Evolutionary conservation across 768 basidiomycete genomes (phyloP).

Genomic region (Pisolithus microcarpus): DNA sequence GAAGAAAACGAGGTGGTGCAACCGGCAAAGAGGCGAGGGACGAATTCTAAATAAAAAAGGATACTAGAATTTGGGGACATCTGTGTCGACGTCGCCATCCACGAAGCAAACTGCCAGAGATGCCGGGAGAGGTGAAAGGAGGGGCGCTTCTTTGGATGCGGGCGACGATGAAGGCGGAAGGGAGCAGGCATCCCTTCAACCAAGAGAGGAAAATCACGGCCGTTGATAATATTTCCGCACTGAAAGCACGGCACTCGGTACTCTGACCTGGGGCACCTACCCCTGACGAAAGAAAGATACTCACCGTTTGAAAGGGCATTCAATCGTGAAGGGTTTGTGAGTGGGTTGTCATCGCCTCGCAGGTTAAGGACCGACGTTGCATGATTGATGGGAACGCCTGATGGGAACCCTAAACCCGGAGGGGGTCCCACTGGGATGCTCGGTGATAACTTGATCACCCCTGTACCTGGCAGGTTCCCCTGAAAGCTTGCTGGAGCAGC

Average conservation of each 20-base stretch:
- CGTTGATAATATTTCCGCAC: constrained; percentile 77
- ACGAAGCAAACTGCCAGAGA: constrained; percentile 20
- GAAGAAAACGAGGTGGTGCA: constrained; percentile 35
- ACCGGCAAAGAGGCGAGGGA: constrained; percentile 23
- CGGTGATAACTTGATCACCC: constrained; percentile 8
- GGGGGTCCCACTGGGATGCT: constrained; percentile 50
- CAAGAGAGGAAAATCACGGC: constrained; percentile 41
- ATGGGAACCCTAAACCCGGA: constrained; percentile 52
- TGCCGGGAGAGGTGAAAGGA: constrained; percentile 18
- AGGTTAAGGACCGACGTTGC: constrained; percentile 8
- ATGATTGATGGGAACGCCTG: constrained; percentile 24
- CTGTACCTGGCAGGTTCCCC: constrained; percentile 9
- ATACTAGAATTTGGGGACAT: constrained; percentile 7
- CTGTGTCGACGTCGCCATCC: constrained; percentile 16
- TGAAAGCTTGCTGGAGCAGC: constrained; percentile 9
- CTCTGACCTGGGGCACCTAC: constrained; percentile 74
- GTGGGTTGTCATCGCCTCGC: constrained; percentile 12
- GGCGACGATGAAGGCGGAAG: constrained; percentile 19
- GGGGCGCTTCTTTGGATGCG: constrained; percentile 7
- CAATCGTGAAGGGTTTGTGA: constrained; percentile 21
- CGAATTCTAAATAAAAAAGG: constrained; percentile 25
- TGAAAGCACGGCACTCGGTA: constrained; percentile 89
- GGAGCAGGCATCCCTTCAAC: constrained; percentile 28
- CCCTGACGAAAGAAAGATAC: constrained; percentile 53
- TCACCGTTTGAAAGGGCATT: constrained; percentile 49